Evolutionary conservation across 1,284 basidiomycete species (phyloP).

Genomic region (Omphalotus olearius): DNA sequence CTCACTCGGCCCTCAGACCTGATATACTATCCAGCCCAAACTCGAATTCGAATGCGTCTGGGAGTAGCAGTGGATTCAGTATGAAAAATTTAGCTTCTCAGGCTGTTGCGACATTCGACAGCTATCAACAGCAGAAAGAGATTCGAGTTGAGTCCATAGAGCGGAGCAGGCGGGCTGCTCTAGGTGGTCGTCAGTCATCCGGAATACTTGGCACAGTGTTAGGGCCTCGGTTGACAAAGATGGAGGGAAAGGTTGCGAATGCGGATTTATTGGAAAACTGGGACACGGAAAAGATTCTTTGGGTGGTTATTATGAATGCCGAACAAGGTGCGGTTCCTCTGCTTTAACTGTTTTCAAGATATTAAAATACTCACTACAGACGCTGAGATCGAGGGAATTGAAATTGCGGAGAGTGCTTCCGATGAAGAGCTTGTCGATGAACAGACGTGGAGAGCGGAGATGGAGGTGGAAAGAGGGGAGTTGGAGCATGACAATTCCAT

Average conservation of each 20-base stretch:
- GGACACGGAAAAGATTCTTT: conserved; percentile 16
- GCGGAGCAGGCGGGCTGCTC: neutral
- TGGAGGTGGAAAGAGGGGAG: conserved; percentile 9
- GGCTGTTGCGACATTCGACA: neutral
- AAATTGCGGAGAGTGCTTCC: conserved; percentile 15
- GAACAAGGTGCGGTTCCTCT: conserved; percentile 15
- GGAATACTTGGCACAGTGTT: neutral
- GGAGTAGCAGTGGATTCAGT: too few species aligned
- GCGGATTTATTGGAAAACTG: conserved; percentile 21
- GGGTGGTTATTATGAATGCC: conserved; percentile 21
- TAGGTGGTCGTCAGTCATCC: neutral
- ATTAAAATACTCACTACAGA: conserved; percentile 10
- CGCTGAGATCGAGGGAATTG: conserved; percentile 16
- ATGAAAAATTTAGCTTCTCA: neutral
- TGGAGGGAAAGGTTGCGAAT: conserved; percentile 15
- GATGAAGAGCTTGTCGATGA: conserved; percentile 6
- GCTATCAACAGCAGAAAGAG: neutral
- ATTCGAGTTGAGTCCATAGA: neutral
- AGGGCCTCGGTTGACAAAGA: neutral
- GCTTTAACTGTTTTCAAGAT: neutral
- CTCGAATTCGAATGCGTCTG: neutral
- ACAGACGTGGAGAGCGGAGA: conserved; percentile 3
- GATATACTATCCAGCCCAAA: neutral
- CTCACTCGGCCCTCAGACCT: neutral
- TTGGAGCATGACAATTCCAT: conserved; percentile 3